These are phyloP conservation scores for Aspergillus sclerotialis DNA, from an alignment of 2,329 filamentous ascomycete genomes.

Conservation along the genomic window DNA sequence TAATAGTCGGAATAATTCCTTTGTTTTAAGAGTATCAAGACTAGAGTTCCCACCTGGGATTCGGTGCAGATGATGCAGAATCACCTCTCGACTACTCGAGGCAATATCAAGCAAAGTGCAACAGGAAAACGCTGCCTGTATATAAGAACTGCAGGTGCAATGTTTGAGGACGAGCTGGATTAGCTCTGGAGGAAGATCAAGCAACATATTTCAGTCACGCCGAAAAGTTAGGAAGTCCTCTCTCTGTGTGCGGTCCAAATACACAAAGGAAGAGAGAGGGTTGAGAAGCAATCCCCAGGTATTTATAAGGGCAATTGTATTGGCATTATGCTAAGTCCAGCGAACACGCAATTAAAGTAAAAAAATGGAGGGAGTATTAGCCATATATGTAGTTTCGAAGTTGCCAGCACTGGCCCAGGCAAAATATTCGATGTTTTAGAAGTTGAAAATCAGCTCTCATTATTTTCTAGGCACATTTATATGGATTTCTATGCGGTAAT, in stretches of 20 bases:
- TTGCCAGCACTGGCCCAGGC: no score
- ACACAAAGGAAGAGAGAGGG: conserved; percentile 6
- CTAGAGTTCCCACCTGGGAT: conserved; percentile 24
- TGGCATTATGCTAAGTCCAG: no score
- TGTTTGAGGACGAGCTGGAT: conserved; percentile 30
- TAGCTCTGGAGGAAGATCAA: conserved; percentile 33
- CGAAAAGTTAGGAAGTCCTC: no score
- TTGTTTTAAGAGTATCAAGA: conserved; percentile 11
- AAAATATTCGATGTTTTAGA: no score
- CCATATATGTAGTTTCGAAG: no score
- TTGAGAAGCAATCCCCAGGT: no score
- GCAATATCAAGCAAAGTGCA: conserved; percentile 29
- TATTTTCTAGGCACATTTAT: no score
- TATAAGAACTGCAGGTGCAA: conserved; percentile 27
- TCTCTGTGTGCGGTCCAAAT: not conserved
- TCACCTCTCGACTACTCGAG: conserved; percentile 24
- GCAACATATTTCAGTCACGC: conserved; percentile 19
- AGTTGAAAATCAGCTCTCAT: no score
- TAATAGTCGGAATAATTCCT: conserved; percentile 26
- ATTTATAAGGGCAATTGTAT: no score
- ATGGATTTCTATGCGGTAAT: no score
- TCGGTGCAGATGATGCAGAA: conserved; percentile 29
- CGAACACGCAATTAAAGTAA: no score
- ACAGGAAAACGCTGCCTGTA: conserved; percentile 32
- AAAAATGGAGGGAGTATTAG: no score